phyloP scores from a whole-genome alignment of 805 yeast genomes.

The Priceomyces medius region DNA sequence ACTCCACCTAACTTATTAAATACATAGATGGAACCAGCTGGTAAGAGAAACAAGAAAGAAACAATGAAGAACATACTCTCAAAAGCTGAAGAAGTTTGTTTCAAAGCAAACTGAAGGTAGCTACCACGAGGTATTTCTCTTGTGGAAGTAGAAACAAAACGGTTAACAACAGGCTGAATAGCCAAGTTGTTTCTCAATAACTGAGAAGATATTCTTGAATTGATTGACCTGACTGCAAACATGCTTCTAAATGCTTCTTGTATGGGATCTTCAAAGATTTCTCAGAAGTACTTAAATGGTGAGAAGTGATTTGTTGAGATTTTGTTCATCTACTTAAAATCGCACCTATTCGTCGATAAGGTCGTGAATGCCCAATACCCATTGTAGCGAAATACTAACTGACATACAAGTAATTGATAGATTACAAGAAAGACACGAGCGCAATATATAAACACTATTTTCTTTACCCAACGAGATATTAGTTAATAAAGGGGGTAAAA shows the following conservation, averaged over 20 bases:
- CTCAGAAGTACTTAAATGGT: background rate
- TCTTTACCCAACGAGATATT: too few relatives aligned
- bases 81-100: constrained; percentile 11
- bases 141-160: constrained; percentile 1
- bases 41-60: constrained; percentile 12
- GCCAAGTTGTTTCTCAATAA: background rate
- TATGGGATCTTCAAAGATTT: background rate
- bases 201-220: constrained; percentile 4
- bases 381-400: too few relatives aligned
- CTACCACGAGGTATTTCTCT: constrained; percentile 13
- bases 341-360: constrained; percentile 1
- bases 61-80: constrained; percentile 7
- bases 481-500: too few relatives aligned
- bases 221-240: constrained; percentile 4
- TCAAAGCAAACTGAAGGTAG: constrained; percentile 3
- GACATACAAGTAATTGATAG: too few relatives aligned
- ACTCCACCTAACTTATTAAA: constrained; percentile 10
- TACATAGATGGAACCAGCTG: constrained; percentile 7
- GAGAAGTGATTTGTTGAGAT: background rate
- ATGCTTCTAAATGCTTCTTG: background rate
- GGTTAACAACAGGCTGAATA: background rate
- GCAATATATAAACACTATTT: too few relatives aligned
- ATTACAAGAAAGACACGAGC: too few relatives aligned
- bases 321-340: background rate
- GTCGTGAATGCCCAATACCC: background rate